Evolutionary conservation across 208 protist genomes (phyloP), one percentile per base, ranked within the genome.

Genomic region (Crithidia acanthocephali): DNA sequence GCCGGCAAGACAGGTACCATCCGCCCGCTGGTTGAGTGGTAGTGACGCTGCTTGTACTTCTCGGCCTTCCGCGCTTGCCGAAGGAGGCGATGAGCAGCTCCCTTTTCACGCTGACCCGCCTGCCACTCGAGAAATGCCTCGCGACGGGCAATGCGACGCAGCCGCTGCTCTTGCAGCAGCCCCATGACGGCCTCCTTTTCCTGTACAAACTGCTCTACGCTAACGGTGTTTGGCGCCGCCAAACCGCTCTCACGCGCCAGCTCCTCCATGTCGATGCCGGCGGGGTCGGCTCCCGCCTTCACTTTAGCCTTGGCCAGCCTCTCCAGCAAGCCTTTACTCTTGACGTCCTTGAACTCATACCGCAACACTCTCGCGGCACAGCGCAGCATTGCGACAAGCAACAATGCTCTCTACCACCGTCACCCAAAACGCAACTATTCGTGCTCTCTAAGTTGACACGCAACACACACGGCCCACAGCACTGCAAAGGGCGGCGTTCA

Each of bases 101-200:
- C 88, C 47, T 96, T 96, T 48, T 96, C 91, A 8, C 91, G 83
- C 71, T 96, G 91, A 1, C 87, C 87, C 2, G 87, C 79, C 52
- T 96, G 91, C 88, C 91, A 96, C 50, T 85, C 74, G 8, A 94
- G 48, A 74, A 95, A 95, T 2, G 91, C 88, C 68, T 94, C 88
- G 13, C 85, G 77, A 16, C 81, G 76, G 0, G 85, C 80, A 68
- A 93, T 84, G 27, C 91, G 78, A 37, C 81, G 76, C 51, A 76
- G 32, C 35, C 76, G 68, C 56, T 96, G 88, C 40, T 86, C 81
- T 33, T 83, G 71, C n/a, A 94, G 64, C 64, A 92, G 74, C 23
- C 8, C 64, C 33, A 85, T 27, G 56, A 93, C 76, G 25, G 72
- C 37, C 48, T 85, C 72, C 47, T 81, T 84, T 15, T 83, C 68